phyloP scores from a whole-genome alignment of 169 alveolate species.

The Plasmodium reichenowi region DNA sequence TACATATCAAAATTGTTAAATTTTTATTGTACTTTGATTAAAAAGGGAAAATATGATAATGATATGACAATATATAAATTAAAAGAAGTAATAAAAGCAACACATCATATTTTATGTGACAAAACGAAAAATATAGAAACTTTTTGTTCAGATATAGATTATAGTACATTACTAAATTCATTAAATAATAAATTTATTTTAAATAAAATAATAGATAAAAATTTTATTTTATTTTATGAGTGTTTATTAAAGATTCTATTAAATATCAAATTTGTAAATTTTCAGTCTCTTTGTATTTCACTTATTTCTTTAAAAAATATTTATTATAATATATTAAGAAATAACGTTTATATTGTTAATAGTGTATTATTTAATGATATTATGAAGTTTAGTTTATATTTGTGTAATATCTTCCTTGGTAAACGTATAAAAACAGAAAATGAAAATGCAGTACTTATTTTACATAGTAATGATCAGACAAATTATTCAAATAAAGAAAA shows the following conservation, averaged over 20 bases:
- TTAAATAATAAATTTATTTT: conserved; percentile 49
- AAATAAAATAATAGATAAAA: conserved; percentile 44
- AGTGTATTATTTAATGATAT: conserved; percentile 20
- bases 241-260: conserved; percentile 35
- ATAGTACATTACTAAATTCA: conserved; percentile 57
- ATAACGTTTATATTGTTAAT: conserved; percentile 27
- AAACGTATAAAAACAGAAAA: conserved; percentile 28
- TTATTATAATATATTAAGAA: conserved; percentile 32
- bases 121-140: conserved; percentile 13
- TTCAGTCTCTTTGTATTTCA: conserved; percentile 63
- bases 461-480: conserved; percentile 1
- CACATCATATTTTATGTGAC: conserved; percentile 10
- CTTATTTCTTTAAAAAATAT: conserved; percentile 66
- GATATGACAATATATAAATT: conserved; percentile 20
- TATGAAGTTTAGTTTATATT: conserved; percentile 34
- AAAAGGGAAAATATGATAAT: conserved; percentile 29
- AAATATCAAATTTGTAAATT: conserved; percentile 51
- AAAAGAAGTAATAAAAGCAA: conserved; percentile 49
- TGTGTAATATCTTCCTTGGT: conserved; percentile 41
- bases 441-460: conserved; percentile 28
- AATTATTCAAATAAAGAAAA: conserved; percentile 31
- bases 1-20: conserved; percentile 54
- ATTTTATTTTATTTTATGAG: conserved; percentile 45
- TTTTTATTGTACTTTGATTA: conserved; percentile 49
- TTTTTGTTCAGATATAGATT: conserved; percentile 35